phyloP scores from a whole-genome alignment of 495 filamentous ascomycete genomes.

The Aspergillus sparsus region DNA sequence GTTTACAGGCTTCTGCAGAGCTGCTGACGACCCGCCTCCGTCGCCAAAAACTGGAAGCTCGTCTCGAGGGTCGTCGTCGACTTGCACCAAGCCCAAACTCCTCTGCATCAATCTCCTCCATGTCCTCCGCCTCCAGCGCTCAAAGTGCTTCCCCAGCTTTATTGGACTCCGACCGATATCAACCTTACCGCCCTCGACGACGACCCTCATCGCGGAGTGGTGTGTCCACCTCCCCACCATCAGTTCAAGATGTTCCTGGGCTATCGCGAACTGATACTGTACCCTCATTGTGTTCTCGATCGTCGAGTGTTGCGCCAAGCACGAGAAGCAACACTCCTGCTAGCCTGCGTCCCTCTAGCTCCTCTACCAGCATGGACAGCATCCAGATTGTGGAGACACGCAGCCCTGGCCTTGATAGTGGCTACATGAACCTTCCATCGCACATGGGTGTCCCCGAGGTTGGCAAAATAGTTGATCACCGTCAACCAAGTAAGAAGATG shows the following conservation, averaged over 20 bases:
- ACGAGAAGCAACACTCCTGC: slow-evolving; percentile 42
- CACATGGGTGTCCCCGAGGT: slow-evolving; percentile 11
- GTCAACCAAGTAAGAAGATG: slow-evolving; percentile 48
- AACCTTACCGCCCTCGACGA: slow-evolving; percentile 37
- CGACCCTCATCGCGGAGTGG: slow-evolving; percentile 39
- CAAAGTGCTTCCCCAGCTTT: slow-evolving; percentile 33
- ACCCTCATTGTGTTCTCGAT: slow-evolving; percentile 50
- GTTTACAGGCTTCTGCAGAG: slow-evolving; percentile 45
- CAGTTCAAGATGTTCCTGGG: slow-evolving; percentile 47
- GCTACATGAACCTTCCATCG: slow-evolving; percentile 37
- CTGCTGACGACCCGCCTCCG: slow-evolving; percentile 45
- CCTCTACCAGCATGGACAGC: slow-evolving; percentile 39
- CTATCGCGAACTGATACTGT: slow-evolving; percentile 49
- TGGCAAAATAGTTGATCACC: slow-evolving; percentile 33
- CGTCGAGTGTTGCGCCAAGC: slow-evolving; percentile 49
- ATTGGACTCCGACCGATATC: slow-evolving; percentile 40
- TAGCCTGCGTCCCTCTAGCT: slow-evolving; percentile 44
- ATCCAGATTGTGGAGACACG: slow-evolving; percentile 38
- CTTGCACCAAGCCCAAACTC: slow-evolving; percentile 42
- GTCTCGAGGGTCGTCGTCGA: slow-evolving; percentile 32
- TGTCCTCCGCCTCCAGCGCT: slow-evolving; percentile 23
- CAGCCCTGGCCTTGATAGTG: slow-evolving; percentile 39
- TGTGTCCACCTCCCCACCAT: slow-evolving; percentile 54
- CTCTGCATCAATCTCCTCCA: slow-evolving; percentile 29
- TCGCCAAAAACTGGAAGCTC: slow-evolving; percentile 42